phyloP scores from a whole-genome alignment of 352 stramenopile genomes.

The Phytophthora boehmeriae region DNA sequence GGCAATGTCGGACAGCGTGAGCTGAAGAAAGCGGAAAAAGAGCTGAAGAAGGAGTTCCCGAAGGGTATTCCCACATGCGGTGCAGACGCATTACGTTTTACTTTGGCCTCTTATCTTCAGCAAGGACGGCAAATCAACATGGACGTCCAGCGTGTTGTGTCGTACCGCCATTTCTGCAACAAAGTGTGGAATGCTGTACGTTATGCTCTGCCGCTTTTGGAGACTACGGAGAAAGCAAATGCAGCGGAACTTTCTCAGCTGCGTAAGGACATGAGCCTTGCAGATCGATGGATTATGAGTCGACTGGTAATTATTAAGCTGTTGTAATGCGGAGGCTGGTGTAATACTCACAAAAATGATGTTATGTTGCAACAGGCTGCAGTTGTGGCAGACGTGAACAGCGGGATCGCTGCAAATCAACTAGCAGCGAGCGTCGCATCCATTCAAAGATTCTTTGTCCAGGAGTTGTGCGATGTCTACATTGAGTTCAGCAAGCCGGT shows the following conservation, averaged over 20 bases:
- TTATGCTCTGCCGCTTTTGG: slow-evolving; percentile 71
- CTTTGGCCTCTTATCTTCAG: slow-evolving; percentile 94
- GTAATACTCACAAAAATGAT: slow-evolving; percentile 7
- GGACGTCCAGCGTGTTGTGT: slow-evolving; percentile 85
- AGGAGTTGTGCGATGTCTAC: slow-evolving; percentile 90
- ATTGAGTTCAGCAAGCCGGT: slow-evolving; percentile 89
- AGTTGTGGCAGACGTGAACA: slow-evolving; percentile 65
- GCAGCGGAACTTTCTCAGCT: slow-evolving; percentile 32
- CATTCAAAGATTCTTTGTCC: slow-evolving; percentile 86
- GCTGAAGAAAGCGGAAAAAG: slow-evolving; percentile 95
- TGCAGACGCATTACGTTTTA: slow-evolving; percentile 97
- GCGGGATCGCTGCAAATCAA: slow-evolving; percentile 71
- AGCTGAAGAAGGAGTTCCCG: slow-evolving; percentile 96
- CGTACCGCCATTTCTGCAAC: slow-evolving; percentile 89
- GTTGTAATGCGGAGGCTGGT: background rate
- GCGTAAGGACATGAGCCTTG: slow-evolving; percentile 55
- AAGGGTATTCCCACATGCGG: slow-evolving; percentile 98
- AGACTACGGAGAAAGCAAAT: slow-evolving; percentile 14
- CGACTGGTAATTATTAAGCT: slow-evolving; percentile 52
- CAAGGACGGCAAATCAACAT: slow-evolving; percentile 91
- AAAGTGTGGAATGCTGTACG: slow-evolving; percentile 90
- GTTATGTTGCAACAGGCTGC: slow-evolving; percentile 35
- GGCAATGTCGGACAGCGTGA: slow-evolving; percentile 89
- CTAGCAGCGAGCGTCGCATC: slow-evolving; percentile 65
- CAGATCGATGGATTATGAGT: slow-evolving; percentile 88